Evolutionary conservation across 192 early-diverging fungal genomes (phyloP), one percentile per base, ranked within the genome.

Genomic region (Geranomyces michiganensis): DNA sequence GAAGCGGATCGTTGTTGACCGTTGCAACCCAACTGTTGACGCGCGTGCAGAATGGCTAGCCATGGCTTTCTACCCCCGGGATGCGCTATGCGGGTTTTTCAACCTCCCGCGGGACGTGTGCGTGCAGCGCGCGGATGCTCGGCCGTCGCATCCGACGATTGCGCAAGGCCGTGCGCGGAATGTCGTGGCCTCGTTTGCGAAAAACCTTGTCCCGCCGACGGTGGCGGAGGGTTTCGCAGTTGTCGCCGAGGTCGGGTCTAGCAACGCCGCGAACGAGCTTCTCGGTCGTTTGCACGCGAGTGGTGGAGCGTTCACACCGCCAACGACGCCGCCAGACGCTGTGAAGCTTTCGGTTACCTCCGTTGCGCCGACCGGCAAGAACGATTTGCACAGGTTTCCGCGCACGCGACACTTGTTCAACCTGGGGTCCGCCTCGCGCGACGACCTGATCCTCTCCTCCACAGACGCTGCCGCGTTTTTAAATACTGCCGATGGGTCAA

Each of bases 341-440:
- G 36, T 41, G 36, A 41, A 41, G 36, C 36, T 7, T 41, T 3
- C 36, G 36, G 10, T 41, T 3, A 7, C 36, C 10, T 41, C 36
- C 36, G 36, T 10, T 10, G 36, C 36, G 36, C 36, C 36, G 10
- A 41, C 36, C 36, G 36, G 36, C 36, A 41, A 41, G 36, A 41
- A 3, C 60, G 19, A 62, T 65, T 65, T 21, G 43, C 41, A 61
- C 36, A 84, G 82, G 58, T 84, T 77, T 68, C 82, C 82, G n/a
- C 74, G 82, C 14, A 84, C 82, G 1, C 36, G 72, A 8, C 82
- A 84, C 70, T 59, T 84, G 5, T 70, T 75, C 32, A 69, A 78
- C 72, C 58, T 77, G 9, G 76, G 76, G 2, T 32, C 67, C 29
- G 79, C 76, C 3, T 71, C 82, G 8, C 55, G 77, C 22, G 82